Base-by-base conservation (phyloP, 2,329 filamentous ascomycete genomes). In the Trichoderma sp. region DNA sequence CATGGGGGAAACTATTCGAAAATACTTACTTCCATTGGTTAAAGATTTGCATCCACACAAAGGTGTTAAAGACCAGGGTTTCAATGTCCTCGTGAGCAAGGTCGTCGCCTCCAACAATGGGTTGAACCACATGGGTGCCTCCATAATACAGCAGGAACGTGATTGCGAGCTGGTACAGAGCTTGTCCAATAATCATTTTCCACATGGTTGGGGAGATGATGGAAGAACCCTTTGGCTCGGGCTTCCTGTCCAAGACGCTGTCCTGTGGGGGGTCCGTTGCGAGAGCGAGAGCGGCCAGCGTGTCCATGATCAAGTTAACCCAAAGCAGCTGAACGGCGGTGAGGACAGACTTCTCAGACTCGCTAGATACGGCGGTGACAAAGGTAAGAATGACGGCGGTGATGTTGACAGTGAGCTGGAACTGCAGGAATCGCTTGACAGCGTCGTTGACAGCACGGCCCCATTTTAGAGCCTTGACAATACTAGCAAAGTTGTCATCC, bases 11-110 rank as follows among this genome's bases (percentile, higher is more conserved):
- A 30, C 3, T 32, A 14, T 34, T n/a, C n/a, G 2, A 18, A 15
- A 32, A 9, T 74, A 89, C 89, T 88, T 86, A 91, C 89, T 98
- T 98, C 88, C 97, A 93, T 79, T 97, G 92, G 82, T 98, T 98
- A 85, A 98, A 98, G 77, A 98, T 97, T 78, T 98, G 95, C 95
- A 98, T 98, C 95, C 95, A 98, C 68, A 98, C 95, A 79, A 98
- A 98, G 0, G 94, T 96, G 84, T 98, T 98, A 87, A 98, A 98
- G 8, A 98, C 93, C 62, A 98, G 87, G 3, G 94, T 97, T 71
- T 90, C 85, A 73, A 97, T 86, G 76, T 92, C 86, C 1, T 79
- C 81, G 1, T 61, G 61, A 70, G 9, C 26, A 18, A 77, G 78
- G 5, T 75, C 79, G 18, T 75, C 79, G 15, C 86, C 80, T 12